A percentile compares a stretch with the other conserved stretches of the same genome.
Evolutionary conservation across 306 rosid genomes (phyloP).

Genomic region (Ochetophila trinervis): DNA sequence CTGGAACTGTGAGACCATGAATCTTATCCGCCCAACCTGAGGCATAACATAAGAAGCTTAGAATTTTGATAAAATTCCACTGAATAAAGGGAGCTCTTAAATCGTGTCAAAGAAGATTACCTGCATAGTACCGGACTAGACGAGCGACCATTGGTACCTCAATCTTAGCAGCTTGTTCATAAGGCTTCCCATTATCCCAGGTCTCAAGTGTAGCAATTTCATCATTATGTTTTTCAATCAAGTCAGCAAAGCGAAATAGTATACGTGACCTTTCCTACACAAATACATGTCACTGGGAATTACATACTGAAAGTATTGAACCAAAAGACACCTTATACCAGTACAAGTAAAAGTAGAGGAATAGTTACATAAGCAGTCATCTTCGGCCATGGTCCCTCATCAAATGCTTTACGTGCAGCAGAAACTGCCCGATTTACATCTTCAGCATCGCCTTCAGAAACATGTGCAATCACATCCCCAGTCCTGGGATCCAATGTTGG

Average conservation of each 20-base stretch:
- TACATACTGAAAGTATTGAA: background rate
- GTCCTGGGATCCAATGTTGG: conserved; percentile 83
- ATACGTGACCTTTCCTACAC: conserved; percentile 65
- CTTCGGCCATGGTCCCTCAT: conserved; percentile 91
- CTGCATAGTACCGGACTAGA: conserved; percentile 74
- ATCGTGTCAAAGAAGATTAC: conserved; percentile 30
- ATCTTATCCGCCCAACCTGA: conserved; percentile 97
- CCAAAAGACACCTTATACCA: background rate
- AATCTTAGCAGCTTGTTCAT: conserved; percentile 59
- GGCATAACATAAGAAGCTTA: background rate
- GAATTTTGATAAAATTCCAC: background rate
- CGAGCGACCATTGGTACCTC: conserved; percentile 75
- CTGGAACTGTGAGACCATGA: conserved; percentile 82
- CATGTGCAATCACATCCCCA: conserved; percentile 78
- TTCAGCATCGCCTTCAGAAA: conserved; percentile 79
- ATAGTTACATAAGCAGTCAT: conserved; percentile 76
- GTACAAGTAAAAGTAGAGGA: conserved; percentile 9
- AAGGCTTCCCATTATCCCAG: conserved; percentile 95
- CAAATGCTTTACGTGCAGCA: conserved; percentile 90
- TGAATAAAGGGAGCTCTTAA: background rate
- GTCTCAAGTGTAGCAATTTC: conserved; percentile 84
- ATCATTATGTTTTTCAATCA: conserved; percentile 69
- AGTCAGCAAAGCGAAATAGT: conserved; percentile 73
- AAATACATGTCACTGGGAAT: conserved; percentile 2
- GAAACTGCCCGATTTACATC: conserved; percentile 80